Conservation (phyloP, 257 asterid genomes). For the Leptodermis oblonga region DNA sequence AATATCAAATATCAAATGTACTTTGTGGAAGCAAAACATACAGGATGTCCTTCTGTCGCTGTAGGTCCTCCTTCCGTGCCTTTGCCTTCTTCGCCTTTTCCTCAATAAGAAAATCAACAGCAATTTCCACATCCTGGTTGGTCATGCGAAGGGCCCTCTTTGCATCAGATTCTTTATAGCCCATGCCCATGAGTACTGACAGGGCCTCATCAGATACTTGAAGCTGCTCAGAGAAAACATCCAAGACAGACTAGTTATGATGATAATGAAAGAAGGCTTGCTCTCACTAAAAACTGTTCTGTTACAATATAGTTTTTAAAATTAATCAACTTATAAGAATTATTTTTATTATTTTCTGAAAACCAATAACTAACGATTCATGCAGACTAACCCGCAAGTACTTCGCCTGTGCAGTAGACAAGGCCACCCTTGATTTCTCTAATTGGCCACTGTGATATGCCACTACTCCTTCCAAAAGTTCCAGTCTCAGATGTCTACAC, state of each 20-base stretch:
- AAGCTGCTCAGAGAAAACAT: slow-evolving; percentile 44
- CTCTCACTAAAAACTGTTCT: neutral
- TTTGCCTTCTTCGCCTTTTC: slow-evolving; percentile 51
- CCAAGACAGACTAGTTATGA: neutral
- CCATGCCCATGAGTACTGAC: slow-evolving; percentile 73
- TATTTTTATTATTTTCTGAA: no score
- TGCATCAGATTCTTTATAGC: slow-evolving; percentile 65
- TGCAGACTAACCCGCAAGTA: slow-evolving; percentile 47
- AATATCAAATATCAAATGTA: slow-evolving; percentile 3
- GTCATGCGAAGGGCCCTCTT: slow-evolving; percentile 93
- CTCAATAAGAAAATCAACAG: slow-evolving; percentile 79
- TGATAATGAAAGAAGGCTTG: neutral
- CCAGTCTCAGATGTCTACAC: slow-evolving; percentile 77
- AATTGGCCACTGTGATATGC: slow-evolving; percentile 74
- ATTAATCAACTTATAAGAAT: neutral
- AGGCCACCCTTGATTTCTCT: slow-evolving; percentile 52
- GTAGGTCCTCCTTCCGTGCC: slow-evolving; percentile 55
- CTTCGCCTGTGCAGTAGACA: slow-evolving; percentile 72
- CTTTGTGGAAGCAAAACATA: slow-evolving; percentile 20
- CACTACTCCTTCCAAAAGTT: slow-evolving; percentile 86
- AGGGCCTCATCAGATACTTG: slow-evolving; percentile 84
- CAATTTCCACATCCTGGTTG: slow-evolving; percentile 68
- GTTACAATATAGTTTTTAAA: neutral
- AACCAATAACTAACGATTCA: neutral
- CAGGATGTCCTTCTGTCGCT: slow-evolving; percentile 57